A percentile compares a stretch with the other conserved stretches of the same genome.
phyloP scores from a whole-genome alignment of 177 flowering plant genomes.

The Telopea speciosissima region DNA sequence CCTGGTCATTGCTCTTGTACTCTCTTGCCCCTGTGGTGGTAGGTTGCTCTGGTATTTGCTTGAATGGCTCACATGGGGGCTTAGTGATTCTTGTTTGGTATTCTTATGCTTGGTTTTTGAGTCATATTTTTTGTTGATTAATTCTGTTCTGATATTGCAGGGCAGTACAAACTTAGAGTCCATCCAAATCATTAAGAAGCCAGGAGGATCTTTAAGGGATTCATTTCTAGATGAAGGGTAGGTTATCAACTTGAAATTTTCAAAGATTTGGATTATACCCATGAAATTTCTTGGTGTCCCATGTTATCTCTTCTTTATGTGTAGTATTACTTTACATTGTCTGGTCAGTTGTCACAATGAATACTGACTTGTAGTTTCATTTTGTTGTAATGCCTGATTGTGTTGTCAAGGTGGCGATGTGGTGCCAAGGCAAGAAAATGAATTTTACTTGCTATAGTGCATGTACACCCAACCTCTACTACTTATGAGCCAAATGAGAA shows the following conservation, averaged over 20 bases:
- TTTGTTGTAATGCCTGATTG: neutral
- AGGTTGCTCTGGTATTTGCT: neutral
- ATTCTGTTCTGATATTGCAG: slow-evolving; percentile 31
- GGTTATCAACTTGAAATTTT: slow-evolving; percentile 11
- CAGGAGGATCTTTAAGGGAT: slow-evolving; percentile 92
- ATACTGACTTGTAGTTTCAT: neutral
- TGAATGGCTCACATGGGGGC: neutral
- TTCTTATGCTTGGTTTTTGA: neutral
- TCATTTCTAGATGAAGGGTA: slow-evolving; percentile 98
- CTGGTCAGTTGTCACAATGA: neutral
- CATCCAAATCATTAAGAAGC: slow-evolving; percentile 94
- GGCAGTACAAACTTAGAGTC: slow-evolving; percentile 96
- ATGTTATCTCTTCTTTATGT: neutral
- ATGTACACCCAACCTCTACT: neutral
- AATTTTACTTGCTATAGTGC: too few species aligned
- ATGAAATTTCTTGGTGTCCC: neutral
- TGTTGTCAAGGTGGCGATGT: neutral
- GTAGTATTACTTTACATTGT: neutral
- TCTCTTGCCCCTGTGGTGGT: neutral
- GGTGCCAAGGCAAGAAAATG: neutral
- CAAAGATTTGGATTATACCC: neutral
- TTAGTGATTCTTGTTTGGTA: neutral
- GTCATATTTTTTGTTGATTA: neutral
- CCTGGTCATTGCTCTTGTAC: neutral
- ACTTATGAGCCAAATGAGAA: neutral